Evolutionary conservation across 768 basidiomycete genomes (phyloP), one percentile per base, ranked within the genome.

Genomic region (Termitomyces sp.): DNA sequence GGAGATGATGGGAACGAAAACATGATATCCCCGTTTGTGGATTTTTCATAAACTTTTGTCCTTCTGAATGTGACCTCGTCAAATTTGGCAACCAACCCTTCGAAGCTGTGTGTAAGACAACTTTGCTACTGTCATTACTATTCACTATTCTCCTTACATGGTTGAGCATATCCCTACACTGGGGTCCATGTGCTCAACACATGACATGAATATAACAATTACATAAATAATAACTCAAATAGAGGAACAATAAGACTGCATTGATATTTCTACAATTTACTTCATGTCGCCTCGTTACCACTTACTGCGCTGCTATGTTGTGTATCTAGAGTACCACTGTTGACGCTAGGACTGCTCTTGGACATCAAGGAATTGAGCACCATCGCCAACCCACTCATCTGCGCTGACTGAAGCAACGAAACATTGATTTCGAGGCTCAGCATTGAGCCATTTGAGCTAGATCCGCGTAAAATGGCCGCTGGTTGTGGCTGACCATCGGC

Each of bases 391-490:
- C 88, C 88, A 66, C 79, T 88, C 84, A 88, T 86, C 65, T 92
- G 90, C n/a, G 81, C 75, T 18, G 83, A 77, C 68, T 90, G 86
- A 55, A 93, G 74, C 20, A 86, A 70, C 16, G 85, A 84, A 29
- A 91, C 83, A 59, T 92, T 91, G 66, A 93, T 88, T 61, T 92
- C 90, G 54, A 93, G 72, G 66, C 80, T 87, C 57, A 91, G 70
- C 77, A 87, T 84, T 20, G 81, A 79, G 13, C 89, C 89, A 64
- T 89, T 85, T 7, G 83, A 80, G 3, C 84, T 83, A 1, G 87
- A 85, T 29, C 88, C 85, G 39, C 85, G 81, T 51, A 92, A 74
- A 16, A 92, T 81, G n/a, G 88, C 90, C n/a, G 86, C 79, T 0
- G 89, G 87, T 63, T 84, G 86, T 18, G 83, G 77, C 60, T 86